phyloP scores from a whole-genome alignment of 83 land plant species.

The Diphasiastrum complanatum region DNA sequence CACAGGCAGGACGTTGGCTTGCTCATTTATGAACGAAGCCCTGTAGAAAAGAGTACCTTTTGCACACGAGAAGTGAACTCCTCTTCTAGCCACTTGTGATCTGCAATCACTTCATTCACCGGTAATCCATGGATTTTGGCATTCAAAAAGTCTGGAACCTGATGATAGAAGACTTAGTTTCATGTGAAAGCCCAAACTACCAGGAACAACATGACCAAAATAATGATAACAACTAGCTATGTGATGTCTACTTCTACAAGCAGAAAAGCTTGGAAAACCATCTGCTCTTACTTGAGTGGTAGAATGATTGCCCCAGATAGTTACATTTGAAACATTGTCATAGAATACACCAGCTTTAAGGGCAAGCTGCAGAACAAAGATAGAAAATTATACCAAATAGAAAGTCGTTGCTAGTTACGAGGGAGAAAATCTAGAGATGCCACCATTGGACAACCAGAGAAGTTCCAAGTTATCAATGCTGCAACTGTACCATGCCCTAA shows the following conservation, averaged over 20 bases:
- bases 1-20: neutral
- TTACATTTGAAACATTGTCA: conserved; percentile 88
- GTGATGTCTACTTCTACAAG: no score
- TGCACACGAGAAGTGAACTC: conserved; percentile 88
- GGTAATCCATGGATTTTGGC: conserved; percentile 74
- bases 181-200: neutral
- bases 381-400: neutral
- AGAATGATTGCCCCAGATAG: conserved; percentile 98
- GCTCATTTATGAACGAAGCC: neutral
- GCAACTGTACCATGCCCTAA: no score
- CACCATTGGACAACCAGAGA: no score
- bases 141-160: conserved; percentile 97
- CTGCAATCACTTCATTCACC: conserved; percentile 79
- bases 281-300: conserved; percentile 65
- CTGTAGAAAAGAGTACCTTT: conserved; percentile 38
- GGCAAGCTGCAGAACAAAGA: conserved; percentile 52
- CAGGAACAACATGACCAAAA: no score
- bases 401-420: neutral
- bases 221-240: no score
- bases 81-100: conserved; percentile 75
- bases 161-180: neutral
- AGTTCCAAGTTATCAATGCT: no score
- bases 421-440: no score
- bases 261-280: no score
- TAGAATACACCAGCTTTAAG: conserved; percentile 96